Evolutionary conservation across 306 rosid genomes (phyloP), one percentile per base, ranked within the genome.

Genomic region (Prunus mira): DNA sequence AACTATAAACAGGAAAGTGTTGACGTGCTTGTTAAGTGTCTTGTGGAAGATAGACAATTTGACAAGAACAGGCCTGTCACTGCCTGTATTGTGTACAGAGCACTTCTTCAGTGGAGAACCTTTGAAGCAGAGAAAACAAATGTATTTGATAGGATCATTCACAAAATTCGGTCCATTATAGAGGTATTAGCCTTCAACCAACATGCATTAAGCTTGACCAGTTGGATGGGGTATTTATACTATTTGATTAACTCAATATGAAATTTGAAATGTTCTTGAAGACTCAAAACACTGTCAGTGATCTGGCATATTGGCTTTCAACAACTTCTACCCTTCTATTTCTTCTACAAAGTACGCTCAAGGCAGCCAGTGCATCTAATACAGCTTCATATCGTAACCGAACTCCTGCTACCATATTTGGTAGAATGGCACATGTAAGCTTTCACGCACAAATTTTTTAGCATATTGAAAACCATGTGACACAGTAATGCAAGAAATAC

Each of bases 51-150:
- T 57, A 89, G 86, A 75, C 76, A 81, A 62, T 90, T 93, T 41
- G 93, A 90, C 85, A 89, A 91, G 57, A 88, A 80, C 75, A 90
- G 89, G 78, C 89, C 98, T 22, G 91, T 91, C 52, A 85, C 86
- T 70, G 90, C 98, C 57, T 90, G 91, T 68, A 76, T 93, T 75
- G 84, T 89, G 56, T 91, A 90, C 85, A 90, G 87, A 82, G 69
- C 93, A 76, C 96, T 93, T 84, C 88, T 93, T 77, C 98, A 90
- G 55, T 93, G 98, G 98, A 79, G 98, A 82, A 90, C 93, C 28
- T 91, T 93, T 82, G 98, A 93, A 78, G 90, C 96, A 65, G 94
- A 89, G 78, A 93, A 84, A 78, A 90, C 98, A 47, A 87, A 79
- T 78, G 85, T 93, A 83, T 93, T 93, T 76, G 98, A 93, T 78